Conservation (phyloP, 371 early-diverging fungal genomes). For the Lichtheimia hyalospora region DNA sequence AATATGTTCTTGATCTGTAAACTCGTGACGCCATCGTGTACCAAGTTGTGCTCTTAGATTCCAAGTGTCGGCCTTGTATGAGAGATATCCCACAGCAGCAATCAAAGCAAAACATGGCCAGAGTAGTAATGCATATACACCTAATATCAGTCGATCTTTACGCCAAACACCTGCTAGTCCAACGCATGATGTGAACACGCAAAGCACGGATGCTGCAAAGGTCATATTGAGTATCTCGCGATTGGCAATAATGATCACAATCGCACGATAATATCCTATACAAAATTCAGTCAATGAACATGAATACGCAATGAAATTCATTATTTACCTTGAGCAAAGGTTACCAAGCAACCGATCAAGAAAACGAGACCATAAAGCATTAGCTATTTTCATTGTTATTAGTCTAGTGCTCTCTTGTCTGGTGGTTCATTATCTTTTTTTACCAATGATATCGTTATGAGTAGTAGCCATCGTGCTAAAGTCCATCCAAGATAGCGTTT, state of each 20-base stretch:
- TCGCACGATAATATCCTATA: constrained; percentile 19
- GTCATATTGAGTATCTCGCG: constrained; percentile 14
- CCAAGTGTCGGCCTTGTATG: constrained; percentile 26
- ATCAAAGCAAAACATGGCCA: constrained; percentile 33
- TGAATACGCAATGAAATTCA: not conserved
- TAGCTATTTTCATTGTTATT: constrained; percentile 5
- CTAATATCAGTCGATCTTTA: constrained; percentile 18
- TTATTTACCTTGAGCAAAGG: constrained; percentile 13
- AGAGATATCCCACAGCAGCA: constrained; percentile 23
- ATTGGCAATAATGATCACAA: constrained; percentile 17
- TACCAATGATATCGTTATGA: constrained; percentile 18
- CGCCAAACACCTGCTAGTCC: constrained; percentile 22
- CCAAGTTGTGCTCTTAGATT: constrained; percentile 27
- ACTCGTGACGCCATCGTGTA: constrained; percentile 28
- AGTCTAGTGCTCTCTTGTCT: not conserved
- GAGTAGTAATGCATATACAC: constrained; percentile 19
- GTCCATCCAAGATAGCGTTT: constrained; percentile 20
- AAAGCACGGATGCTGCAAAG: constrained; percentile 16
- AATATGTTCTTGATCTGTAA: constrained; percentile 8
- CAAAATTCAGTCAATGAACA: not conserved
- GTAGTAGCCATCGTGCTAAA: constrained; percentile 23
- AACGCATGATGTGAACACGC: constrained; percentile 17
- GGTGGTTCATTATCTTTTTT: not conserved
- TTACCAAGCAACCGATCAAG: constrained; percentile 10
- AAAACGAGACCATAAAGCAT: constrained; percentile 17